A percentile compares a stretch with the other conserved stretches of the same genome.
phyloP scores from a whole-genome alignment of 352 stramenopile genomes.

The Globisporangium emineosum region DNA sequence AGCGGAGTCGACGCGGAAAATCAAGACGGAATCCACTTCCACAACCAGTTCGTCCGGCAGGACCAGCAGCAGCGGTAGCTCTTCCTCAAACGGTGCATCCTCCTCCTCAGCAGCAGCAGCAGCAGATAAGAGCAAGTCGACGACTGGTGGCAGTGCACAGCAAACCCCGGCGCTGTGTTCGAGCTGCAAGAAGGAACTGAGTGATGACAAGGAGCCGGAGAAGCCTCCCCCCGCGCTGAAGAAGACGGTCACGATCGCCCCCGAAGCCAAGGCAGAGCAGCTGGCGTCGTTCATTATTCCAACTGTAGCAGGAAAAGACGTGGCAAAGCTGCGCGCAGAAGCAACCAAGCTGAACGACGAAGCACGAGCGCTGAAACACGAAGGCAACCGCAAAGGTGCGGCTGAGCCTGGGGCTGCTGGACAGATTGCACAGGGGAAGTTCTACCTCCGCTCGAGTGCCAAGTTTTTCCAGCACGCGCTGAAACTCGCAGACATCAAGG shows the following conservation, averaged over 20 bases:
- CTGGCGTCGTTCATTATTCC: constrained; percentile 47
- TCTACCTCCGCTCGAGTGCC: constrained; percentile 68
- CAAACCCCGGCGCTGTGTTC: constrained; percentile 31
- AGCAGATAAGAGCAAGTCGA: constrained; percentile 17
- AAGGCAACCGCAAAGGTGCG: constrained; percentile 61
- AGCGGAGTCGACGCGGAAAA: neutral
- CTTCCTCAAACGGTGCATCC: constrained; percentile 17
- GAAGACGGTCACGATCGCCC: constrained; percentile 24
- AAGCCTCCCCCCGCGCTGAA: constrained; percentile 21
- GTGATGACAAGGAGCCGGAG: constrained; percentile 32
- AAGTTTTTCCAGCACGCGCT: constrained; percentile 87
- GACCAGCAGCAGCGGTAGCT: constrained; percentile 22
- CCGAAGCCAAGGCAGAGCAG: constrained; percentile 7
- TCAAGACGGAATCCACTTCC: constrained; percentile 13
- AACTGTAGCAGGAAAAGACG: constrained; percentile 35
- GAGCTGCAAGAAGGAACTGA: constrained; percentile 64
- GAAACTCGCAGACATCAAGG: constrained; percentile 76
- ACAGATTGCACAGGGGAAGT: constrained; percentile 64
- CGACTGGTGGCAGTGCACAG: neutral
- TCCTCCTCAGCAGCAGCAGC: neutral
- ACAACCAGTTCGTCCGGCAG: constrained; percentile 21
- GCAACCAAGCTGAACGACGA: constrained; percentile 59
- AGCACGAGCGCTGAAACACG: constrained; percentile 74
- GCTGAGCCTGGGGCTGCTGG: constrained; percentile 36
- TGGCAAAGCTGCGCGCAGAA: constrained; percentile 48